Evolutionary conservation across 192 early-diverging fungal species (phyloP), one percentile per base, ranked within the genome.

Genomic region (Endogone sp.): DNA sequence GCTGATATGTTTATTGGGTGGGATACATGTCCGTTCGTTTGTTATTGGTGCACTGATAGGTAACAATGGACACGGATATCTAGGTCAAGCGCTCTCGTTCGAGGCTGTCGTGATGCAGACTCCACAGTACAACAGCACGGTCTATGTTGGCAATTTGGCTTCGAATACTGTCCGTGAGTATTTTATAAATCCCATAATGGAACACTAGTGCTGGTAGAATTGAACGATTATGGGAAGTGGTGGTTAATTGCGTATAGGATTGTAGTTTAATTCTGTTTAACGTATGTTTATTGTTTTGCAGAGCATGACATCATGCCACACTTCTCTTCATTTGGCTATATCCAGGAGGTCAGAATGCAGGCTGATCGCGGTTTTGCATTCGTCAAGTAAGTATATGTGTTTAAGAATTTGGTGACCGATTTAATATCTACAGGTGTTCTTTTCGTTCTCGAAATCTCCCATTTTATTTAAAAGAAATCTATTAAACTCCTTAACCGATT

Each of bases 311-410:
- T 91, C 72, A 71, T 85, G 29, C 83, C 82, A 25, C 87, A 85
- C 69, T 94, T 96, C 83, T 88, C 91, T 71, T 77, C 76, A 25
- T 95, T 81, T 72, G 95, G 95, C 9, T 89, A 80, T 70, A 84
- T 94, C 28, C 77, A 88, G 22, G 93, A 95, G 68, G 72, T 95
- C 57, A 88, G 92, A 59, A 73, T 97, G 71, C 94, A 95, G 76
- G 83, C 86, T n/a, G 95, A 95, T 58, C 91, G 92, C 69, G 95
- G 95, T 16, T 97, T 90, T 73, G 94, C 91, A 10, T 97, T 97
- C 79, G 84, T 95, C 68, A 94, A 93, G 88, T 89, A 75, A 66
- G 81, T 20, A 20, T n/a, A 29, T 54, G 4, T 21, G 61, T 30
- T 56, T 64, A 21, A 37, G 20, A 27, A 44, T 22, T 29, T 24